These are phyloP conservation scores for Sherardia arvensis DNA, from an alignment of 257 asterid species.

Conservation along the genomic window DNA sequence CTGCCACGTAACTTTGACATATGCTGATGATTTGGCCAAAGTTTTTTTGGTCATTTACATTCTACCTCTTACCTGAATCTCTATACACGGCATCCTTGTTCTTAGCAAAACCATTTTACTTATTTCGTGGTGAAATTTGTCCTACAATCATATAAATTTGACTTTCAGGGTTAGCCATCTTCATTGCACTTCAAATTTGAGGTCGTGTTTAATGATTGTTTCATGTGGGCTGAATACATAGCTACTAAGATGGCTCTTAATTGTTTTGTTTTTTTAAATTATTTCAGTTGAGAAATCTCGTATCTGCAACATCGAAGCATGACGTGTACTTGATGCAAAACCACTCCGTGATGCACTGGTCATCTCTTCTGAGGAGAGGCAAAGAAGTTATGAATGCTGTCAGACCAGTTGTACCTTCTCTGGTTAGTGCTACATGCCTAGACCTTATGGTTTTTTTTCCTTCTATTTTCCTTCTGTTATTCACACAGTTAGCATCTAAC, in stretches of 20 bases:
- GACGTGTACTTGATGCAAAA: conserved; percentile 85
- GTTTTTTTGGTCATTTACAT: background rate
- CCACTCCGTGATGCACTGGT: conserved; percentile 90
- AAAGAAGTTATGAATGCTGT: conserved; percentile 82
- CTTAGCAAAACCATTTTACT: background rate
- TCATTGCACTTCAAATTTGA: background rate
- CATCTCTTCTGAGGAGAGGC: conserved; percentile 53
- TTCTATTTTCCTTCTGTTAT: too few species aligned
- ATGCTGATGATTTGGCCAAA: background rate
- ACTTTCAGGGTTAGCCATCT: background rate
- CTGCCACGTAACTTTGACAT: background rate
- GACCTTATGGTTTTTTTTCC: too few species aligned
- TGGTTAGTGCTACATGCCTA: conserved; percentile 26
- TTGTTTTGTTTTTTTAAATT: background rate
- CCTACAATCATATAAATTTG: background rate
- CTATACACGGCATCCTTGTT: background rate
- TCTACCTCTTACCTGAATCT: background rate
- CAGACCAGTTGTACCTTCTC: conserved; percentile 50
- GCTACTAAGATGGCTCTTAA: background rate
- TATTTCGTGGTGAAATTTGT: background rate
- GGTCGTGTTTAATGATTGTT: background rate
- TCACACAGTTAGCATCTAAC: background rate
- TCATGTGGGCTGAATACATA: background rate
- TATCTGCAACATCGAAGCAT: conserved; percentile 85
- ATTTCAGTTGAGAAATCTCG: conserved; percentile 68